Base-by-base conservation (phyloP, 179 eudicot species). In the Drosera spatulata region DNA sequence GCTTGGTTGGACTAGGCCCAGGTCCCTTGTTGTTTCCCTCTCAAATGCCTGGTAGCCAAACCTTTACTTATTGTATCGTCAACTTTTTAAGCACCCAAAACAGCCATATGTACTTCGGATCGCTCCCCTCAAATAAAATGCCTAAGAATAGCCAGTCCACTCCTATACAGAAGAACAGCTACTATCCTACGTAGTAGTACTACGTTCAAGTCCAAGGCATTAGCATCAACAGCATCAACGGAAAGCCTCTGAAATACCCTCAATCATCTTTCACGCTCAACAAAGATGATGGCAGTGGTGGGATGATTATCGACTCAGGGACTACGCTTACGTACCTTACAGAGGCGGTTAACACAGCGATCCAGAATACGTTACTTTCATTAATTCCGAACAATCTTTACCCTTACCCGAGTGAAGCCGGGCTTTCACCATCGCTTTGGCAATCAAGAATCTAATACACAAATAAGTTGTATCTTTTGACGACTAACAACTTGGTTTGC, bases 281-380 rank as follows among this genome's bases (percentile, higher is more conserved):
- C 3, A 45, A 37, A 0, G 33, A 22, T 22, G 81, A 80, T 41
- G 85, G 85, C 14, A 77, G 60, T 11, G 82, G 85, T 5, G 85
- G 85, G 41, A 50, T 77, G 69, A 75, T 80, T 56, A 75, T 80
- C 9, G 85, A 80, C 53, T 80, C 85, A 0, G 85, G 85, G 43
- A 80, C 85, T 0, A 80, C 82, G 0, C 64, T 80, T 2, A 75
- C 85, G 0, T 73, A 77, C 46, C 56, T 80, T 12, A 75, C 74
- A 61, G 56, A 69, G 7, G 7, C 7, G 10, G 0, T 45, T 45
- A 45, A 22, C 33, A 22, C 33, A 22, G 33, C 1, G 33, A 22
- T 22, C 33, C 0, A 22, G 33, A 22, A 22, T 22, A 22, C 33
- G 33, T 22, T 22, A 1, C 33, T 22, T 22, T 1, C 0, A 22